Conservation (phyloP, 148 eudicot genomes). For the Linanthus parryae region DNA sequence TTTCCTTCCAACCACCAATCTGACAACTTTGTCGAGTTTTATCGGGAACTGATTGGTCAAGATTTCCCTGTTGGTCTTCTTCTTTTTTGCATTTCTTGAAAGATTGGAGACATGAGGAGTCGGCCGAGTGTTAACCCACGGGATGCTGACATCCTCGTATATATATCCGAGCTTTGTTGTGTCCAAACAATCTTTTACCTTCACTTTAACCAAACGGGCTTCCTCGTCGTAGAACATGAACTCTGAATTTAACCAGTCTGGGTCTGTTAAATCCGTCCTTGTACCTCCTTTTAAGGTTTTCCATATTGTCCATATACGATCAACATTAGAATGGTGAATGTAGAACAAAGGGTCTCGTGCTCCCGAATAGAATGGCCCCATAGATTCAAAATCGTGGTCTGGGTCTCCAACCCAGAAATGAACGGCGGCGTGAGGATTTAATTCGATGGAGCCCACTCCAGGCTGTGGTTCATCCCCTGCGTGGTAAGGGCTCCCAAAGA, state of each 20-base stretch:
- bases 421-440: neutral
- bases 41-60: constrained; percentile 16
- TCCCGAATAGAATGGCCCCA: neutral
- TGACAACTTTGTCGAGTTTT: constrained; percentile 16
- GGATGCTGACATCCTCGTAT: neutral
- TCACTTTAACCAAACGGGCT: neutral
- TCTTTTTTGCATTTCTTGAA: neutral
- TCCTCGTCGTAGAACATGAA: neutral
- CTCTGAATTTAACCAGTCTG: neutral
- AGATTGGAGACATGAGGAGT: constrained; percentile 15
- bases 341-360: neutral
- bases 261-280: neutral
- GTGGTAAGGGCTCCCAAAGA: constrained; percentile 43
- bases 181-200: neutral
- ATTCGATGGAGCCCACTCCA: neutral
- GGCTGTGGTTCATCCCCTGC: no score
- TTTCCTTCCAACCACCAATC: constrained; percentile 30
- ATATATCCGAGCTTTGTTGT: neutral
- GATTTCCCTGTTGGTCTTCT: constrained; percentile 21
- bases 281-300: neutral
- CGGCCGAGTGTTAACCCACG: constrained; percentile 9
- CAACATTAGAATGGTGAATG: neutral
- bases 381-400: neutral
- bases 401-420: neutral
- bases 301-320: neutral